Percentiles rank a stretch among this genome's conserved stretches.
These are phyloP conservation scores for Capsicum baccatum DNA, from an alignment of 257 asterid genomes.

Conservation along the genomic window DNA sequence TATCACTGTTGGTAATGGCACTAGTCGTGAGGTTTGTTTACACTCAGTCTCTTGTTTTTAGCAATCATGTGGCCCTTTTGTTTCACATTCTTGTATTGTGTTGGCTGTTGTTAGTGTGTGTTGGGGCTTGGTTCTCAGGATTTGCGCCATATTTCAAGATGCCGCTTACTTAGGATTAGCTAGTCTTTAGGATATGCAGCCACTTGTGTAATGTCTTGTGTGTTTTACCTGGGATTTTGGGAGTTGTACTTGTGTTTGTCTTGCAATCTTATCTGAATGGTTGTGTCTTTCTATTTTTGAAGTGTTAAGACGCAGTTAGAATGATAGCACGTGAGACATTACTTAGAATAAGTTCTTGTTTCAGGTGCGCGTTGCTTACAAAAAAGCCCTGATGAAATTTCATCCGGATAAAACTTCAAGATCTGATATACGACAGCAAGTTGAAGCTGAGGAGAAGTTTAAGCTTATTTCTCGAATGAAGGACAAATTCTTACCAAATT, in stretches of 20 bases:
- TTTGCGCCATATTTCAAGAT: too few relatives aligned
- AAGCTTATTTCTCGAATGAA: slow-evolving; percentile 82
- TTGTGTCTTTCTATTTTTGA: not conserved
- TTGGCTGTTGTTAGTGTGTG: not conserved
- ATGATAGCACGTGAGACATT: not conserved
- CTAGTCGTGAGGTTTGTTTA: slow-evolving; percentile 63
- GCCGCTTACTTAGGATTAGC: too few relatives aligned
- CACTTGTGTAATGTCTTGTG: not conserved
- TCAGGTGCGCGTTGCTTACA: slow-evolving; percentile 81
- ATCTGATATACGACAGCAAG: slow-evolving; percentile 70
- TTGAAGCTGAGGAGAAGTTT: slow-evolving; percentile 95
- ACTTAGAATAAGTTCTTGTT: slow-evolving; percentile 27
- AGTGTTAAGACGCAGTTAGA: not conserved
- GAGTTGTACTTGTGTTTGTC: too few relatives aligned
- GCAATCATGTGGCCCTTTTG: not conserved
- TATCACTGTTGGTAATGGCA: slow-evolving; percentile 52
- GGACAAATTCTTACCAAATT: slow-evolving; percentile 54
- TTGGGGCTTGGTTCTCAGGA: too few relatives aligned
- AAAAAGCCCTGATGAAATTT: slow-evolving; percentile 70
- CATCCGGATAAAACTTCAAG: slow-evolving; percentile 87
- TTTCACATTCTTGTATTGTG: not conserved
- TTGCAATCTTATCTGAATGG: too few relatives aligned
- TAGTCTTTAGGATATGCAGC: too few relatives aligned
- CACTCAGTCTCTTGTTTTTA: not conserved
- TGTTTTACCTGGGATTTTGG: too few relatives aligned